phyloP scores from a whole-genome alignment of 1,284 basidiomycete species.

The Fistulina hepatica region DNA sequence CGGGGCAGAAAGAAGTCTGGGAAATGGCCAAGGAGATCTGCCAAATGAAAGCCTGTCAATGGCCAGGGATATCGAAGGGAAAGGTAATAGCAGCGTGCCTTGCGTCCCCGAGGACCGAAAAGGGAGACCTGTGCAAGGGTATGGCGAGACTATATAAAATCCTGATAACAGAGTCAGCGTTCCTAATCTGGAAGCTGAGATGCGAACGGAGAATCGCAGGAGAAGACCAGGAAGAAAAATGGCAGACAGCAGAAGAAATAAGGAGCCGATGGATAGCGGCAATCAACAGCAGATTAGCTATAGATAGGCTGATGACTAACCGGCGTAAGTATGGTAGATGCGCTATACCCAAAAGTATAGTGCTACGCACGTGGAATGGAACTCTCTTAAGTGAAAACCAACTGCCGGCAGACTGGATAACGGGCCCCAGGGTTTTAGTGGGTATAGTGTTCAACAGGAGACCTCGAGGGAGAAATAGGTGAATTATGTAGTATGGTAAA shows the following conservation, averaged over 20 bases:
- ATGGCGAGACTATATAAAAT: background rate
- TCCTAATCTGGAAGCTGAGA: background rate
- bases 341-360: background rate
- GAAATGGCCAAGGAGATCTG: background rate
- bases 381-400: background rate
- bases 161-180: background rate
- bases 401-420: no score
- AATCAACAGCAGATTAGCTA: background rate
- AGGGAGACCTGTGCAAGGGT: background rate
- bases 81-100: background rate
- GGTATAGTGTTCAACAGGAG: no score
- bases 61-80: background rate
- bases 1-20: constrained; percentile 5
- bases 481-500: no score
- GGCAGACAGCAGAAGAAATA: background rate
- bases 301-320: background rate
- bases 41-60: background rate
- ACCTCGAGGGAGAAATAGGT: no score
- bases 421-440: background rate
- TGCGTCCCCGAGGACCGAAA: background rate
- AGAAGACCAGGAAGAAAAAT: no score
- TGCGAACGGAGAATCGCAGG: background rate
- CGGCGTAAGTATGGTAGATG: background rate
- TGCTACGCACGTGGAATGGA: background rate
- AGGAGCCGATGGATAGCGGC: background rate